phyloP scores from a whole-genome alignment of 495 filamentous ascomycete species.

The Annulohypoxylon moriforme region DNA sequence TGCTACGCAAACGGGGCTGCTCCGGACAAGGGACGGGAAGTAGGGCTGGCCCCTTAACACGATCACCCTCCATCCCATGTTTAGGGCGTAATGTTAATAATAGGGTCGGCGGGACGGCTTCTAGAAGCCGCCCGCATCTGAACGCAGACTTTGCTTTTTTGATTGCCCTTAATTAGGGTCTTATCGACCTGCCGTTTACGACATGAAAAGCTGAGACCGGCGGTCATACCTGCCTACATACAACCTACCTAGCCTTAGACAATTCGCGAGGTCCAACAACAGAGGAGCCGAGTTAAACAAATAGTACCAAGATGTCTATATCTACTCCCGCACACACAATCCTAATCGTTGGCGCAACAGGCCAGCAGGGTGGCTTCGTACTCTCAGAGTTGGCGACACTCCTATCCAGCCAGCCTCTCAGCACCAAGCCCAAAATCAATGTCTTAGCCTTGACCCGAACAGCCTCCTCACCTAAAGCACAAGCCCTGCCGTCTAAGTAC shows the following conservation, averaged over 20 bases:
- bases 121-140: slow-evolving; percentile 1
- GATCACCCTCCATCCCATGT: neutral
- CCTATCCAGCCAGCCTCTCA: slow-evolving; percentile 19
- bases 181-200: neutral
- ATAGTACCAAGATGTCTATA: slow-evolving; percentile 33
- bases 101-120: neutral
- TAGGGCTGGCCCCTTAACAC: neutral
- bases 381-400: slow-evolving; percentile 65
- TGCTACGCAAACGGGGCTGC: neutral
- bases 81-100: slow-evolving; percentile 4
- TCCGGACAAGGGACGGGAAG: neutral
- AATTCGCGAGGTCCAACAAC: neutral
- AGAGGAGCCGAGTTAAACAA: neutral
- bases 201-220: neutral
- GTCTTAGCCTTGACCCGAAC: slow-evolving; percentile 79
- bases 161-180: slow-evolving; percentile 1
- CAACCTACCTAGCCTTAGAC: neutral
- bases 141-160: neutral
- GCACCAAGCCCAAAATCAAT: slow-evolving; percentile 55
- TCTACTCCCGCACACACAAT: slow-evolving; percentile 50
- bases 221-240: neutral
- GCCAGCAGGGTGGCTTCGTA: slow-evolving; percentile 74
- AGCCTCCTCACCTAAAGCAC: slow-evolving; percentile 61
- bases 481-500: slow-evolving; percentile 57
- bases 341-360: slow-evolving; percentile 77